Conservation (phyloP, 164 flowering plant genomes). For the Berberis vulgaris region DNA sequence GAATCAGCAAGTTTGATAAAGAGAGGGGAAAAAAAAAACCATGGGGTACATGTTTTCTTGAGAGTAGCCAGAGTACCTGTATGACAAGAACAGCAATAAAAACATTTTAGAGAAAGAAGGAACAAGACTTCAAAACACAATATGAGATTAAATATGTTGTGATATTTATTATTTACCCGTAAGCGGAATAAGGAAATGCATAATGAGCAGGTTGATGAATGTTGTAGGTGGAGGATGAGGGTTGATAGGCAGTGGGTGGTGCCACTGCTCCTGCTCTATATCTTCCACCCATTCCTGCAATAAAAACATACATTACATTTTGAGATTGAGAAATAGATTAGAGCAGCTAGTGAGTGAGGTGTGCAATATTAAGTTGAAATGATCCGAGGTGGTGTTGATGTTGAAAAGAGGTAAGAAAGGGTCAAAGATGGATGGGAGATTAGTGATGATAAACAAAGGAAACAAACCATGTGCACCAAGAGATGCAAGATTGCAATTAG, state of each 20-base stretch:
- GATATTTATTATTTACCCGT: constrained; percentile 32
- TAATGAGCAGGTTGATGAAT: constrained; percentile 42
- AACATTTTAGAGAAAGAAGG: background rate
- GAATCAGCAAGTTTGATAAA: background rate
- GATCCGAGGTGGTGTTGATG: no score
- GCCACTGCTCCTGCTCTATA: constrained; percentile 31
- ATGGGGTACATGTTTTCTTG: constrained; percentile 50
- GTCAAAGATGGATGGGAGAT: no score
- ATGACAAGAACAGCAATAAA: background rate
- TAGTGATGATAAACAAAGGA: no score
- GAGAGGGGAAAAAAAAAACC: constrained; percentile 27
- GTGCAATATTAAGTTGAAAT: no score
- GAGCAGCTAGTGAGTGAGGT: no score
- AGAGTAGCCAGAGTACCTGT: constrained; percentile 51
- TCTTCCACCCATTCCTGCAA: constrained; percentile 30
- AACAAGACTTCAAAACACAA: background rate
- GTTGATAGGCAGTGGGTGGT: constrained; percentile 30
- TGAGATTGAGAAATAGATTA: no score
- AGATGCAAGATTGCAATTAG: constrained; percentile 68
- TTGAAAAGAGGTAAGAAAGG: no score
- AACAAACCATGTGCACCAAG: constrained; percentile 33
- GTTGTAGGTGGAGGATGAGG: constrained; percentile 29
- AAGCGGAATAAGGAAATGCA: constrained; percentile 48
- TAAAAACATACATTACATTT: no score
- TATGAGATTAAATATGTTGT: background rate